Evolutionary conservation across 2,329 filamentous ascomycete species (phyloP).

Genomic region (Karstenula rhodostoma): DNA sequence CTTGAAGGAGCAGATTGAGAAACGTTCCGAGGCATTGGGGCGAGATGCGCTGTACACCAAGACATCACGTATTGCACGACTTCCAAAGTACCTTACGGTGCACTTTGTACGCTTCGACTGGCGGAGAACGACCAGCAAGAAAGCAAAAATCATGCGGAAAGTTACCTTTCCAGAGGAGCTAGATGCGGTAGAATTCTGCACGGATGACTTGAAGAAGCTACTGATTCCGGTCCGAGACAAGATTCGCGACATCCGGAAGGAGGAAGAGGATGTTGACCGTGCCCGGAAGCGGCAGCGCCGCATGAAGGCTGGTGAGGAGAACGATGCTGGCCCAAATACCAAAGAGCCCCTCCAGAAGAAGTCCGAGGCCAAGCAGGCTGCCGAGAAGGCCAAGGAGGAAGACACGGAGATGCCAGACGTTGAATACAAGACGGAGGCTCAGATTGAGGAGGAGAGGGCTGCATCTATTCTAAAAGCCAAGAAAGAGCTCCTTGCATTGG

Average conservation of each 20-base stretch:
- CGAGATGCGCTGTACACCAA: slow-evolving; percentile 89
- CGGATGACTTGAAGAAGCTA: slow-evolving; percentile 82
- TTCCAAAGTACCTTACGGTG: slow-evolving; percentile 94
- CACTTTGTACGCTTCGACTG: slow-evolving; percentile 99
- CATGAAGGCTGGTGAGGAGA: slow-evolving; percentile 64
- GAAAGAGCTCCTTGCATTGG: slow-evolving; percentile 83
- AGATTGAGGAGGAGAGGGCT: slow-evolving; percentile 85
- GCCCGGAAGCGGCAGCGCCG: slow-evolving; percentile 91
- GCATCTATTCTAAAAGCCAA: slow-evolving; percentile 80
- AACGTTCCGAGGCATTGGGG: slow-evolving; percentile 78
- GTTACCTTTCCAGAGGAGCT: slow-evolving; percentile 95
- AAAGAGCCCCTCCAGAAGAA: slow-evolving; percentile 61
- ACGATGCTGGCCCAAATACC: slow-evolving; percentile 55
- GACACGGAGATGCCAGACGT: slow-evolving; percentile 77
- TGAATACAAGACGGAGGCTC: slow-evolving; percentile 90
- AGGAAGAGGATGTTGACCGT: slow-evolving; percentile 91
- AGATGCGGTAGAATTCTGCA: slow-evolving; percentile 94
- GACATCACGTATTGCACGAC: slow-evolving; percentile 83
- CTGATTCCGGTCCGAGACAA: slow-evolving; percentile 94
- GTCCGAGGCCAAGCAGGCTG: slow-evolving; percentile 53
- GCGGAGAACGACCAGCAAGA: slow-evolving; percentile 94
- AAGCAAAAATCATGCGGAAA: slow-evolving; percentile 99
- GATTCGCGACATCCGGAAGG: slow-evolving; percentile 92
- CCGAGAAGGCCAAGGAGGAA: slow-evolving; percentile 60
- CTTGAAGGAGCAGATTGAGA: slow-evolving; percentile 89